Percentiles rank a stretch among this genome's conserved stretches.
These are phyloP conservation scores for Cystobasidium ongulense DNA, from an alignment of 768 basidiomycete genomes.

Conservation along the genomic window DNA sequence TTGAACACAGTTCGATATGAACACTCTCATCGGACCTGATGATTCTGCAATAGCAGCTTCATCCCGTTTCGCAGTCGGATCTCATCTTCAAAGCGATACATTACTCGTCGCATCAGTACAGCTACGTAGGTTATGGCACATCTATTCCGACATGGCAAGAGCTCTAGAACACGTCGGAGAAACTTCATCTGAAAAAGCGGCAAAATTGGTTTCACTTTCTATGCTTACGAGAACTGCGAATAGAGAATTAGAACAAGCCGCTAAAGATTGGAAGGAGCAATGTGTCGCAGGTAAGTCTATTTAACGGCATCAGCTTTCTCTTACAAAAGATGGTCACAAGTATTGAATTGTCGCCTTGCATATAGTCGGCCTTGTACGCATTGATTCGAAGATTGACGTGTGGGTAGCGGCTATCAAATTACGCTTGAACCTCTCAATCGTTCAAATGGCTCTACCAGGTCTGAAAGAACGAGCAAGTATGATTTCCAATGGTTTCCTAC, in stretches of 20 bases:
- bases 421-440: conserved; percentile 27
- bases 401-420: conserved; percentile 25
- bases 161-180: conserved; percentile 10
- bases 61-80: conserved; percentile 19
- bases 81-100: conserved; percentile 1
- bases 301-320: not conserved
- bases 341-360: not conserved
- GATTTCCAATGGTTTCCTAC: conserved; percentile 11
- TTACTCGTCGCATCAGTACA: conserved; percentile 12
- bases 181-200: conserved; percentile 5
- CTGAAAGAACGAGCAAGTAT: conserved; percentile 8
- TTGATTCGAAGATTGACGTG: conserved; percentile 20
- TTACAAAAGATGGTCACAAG: not conserved
- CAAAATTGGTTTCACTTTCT: conserved; percentile 23
- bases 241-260: conserved; percentile 16
- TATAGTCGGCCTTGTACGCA: not conserved
- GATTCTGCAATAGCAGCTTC: conserved; percentile 22
- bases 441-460: conserved; percentile 28
- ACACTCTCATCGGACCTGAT: conserved; percentile 16
- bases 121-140: conserved; percentile 15
- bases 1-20: conserved; percentile 15
- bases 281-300: not conserved
- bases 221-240: conserved; percentile 21
- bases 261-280: conserved; percentile 24
- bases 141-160: conserved; percentile 20